These are phyloP conservation scores for Trichoderma aggressivum DNA, from an alignment of 2,329 filamentous ascomycete species.

Conservation along the genomic window DNA sequence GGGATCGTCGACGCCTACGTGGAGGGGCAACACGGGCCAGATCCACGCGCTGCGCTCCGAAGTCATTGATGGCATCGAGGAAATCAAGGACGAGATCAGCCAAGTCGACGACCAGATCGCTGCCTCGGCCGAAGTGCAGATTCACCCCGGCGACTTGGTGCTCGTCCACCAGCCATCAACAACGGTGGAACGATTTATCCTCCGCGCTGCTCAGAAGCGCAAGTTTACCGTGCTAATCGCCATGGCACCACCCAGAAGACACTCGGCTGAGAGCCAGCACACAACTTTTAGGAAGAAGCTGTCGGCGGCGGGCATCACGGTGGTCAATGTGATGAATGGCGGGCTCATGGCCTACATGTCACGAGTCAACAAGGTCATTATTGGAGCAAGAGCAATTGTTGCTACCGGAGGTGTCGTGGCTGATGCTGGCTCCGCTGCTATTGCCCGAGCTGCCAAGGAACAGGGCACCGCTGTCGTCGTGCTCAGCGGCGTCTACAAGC, in stretches of 20 bases:
- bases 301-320: slow-evolving; percentile 70
- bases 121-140: slow-evolving; percentile 81
- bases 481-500: slow-evolving; percentile 86
- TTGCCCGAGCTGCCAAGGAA: slow-evolving; percentile 80
- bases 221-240: slow-evolving; percentile 89
- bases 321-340: slow-evolving; percentile 80
- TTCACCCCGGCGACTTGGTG: slow-evolving; percentile 89
- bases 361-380: slow-evolving; percentile 89
- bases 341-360: slow-evolving; percentile 93
- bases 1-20: slow-evolving; percentile 49
- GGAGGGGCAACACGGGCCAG: slow-evolving; percentile 41
- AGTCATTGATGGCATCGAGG: slow-evolving; percentile 88
- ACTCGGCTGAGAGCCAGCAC: slow-evolving; percentile 39
- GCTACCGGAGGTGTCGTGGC: slow-evolving; percentile 85
- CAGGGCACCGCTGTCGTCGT: slow-evolving; percentile 84
- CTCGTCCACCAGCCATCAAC: slow-evolving; percentile 82
- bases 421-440: slow-evolving; percentile 75
- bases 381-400: slow-evolving; percentile 82
- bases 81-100: slow-evolving; percentile 92
- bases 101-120: slow-evolving; percentile 93
- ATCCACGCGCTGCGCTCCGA: slow-evolving; percentile 78
- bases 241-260: slow-evolving; percentile 52
- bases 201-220: slow-evolving; percentile 81
- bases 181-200: slow-evolving; percentile 84
- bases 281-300: slow-evolving; percentile 72